Percentiles rank a stretch among this genome's conserved stretches.
Conservation (phyloP, 176 grass and related monocot genomes). For the Melocanna baccifera region DNA sequence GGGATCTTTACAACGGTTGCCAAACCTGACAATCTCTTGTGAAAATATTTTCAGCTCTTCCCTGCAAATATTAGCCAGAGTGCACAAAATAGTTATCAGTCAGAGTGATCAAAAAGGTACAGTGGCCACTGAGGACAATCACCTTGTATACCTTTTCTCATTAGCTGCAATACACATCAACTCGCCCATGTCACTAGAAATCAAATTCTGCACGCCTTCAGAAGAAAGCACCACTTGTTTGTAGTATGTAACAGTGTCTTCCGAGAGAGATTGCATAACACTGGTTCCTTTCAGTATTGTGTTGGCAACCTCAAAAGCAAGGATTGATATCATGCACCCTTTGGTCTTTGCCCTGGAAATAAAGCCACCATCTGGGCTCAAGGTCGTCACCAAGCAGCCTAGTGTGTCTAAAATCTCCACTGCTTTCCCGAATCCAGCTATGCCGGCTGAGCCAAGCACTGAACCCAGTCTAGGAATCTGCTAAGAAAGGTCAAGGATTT, state of each 20-base stretch:
- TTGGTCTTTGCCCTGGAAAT: conserved; percentile 50
- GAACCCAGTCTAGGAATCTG: conserved; percentile 43
- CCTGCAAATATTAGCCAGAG: conserved; percentile 55
- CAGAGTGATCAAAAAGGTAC: conserved; percentile 20
- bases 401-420: conserved; percentile 81
- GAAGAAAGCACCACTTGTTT: conserved; percentile 77
- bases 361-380: conserved; percentile 61
- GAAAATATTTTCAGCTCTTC: conserved; percentile 71
- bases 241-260: conserved; percentile 72
- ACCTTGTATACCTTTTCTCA: conserved; percentile 68
- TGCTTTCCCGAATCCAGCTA: conserved; percentile 79
- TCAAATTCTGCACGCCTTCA: conserved; percentile 65
- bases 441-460: conserved; percentile 57
- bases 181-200: conserved; percentile 60
- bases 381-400: conserved; percentile 69
- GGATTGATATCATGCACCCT: conserved; percentile 77
- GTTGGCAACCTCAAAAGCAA: conserved; percentile 97
- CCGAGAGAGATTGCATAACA: conserved; percentile 76
- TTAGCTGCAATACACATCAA: conserved; percentile 49
- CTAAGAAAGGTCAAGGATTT: conserved; percentile 15
- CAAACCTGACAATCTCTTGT: conserved; percentile 76
- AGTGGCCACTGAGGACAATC: neutral
- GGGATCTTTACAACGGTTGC: conserved; percentile 83
- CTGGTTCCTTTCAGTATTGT: conserved; percentile 77
- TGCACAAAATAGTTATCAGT: neutral